These are phyloP conservation scores for Coemansia pectinata DNA, from an alignment of 192 early-diverging fungal genomes.

Conservation along the genomic window DNA sequence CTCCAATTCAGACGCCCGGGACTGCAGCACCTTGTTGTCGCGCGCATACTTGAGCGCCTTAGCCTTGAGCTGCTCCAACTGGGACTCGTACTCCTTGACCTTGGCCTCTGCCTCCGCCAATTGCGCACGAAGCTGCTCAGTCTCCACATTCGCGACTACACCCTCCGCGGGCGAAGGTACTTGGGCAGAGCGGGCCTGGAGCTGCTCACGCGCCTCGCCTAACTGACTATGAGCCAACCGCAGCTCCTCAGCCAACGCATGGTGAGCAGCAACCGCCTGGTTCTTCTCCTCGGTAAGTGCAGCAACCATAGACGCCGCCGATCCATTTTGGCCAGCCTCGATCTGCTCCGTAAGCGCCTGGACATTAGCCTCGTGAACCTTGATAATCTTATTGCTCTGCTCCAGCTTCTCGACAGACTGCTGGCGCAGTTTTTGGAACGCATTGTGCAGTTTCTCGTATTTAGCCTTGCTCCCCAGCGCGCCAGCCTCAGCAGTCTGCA, in stretches of 20 bases:
- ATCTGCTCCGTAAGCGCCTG: constrained; percentile 30
- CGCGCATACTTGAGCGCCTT: constrained; percentile 32
- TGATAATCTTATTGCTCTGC: constrained; percentile 16
- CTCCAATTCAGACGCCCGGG: constrained; percentile 30
- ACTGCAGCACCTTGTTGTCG: constrained; percentile 47
- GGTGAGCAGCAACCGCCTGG: constrained; percentile 35
- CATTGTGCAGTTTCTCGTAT: constrained; percentile 28
- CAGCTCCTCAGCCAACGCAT: constrained; percentile 24
- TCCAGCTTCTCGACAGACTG: constrained; percentile 42
- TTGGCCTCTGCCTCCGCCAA: constrained; percentile 43
- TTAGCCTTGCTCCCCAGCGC: constrained; percentile 26
- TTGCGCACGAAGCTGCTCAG: constrained; percentile 58
- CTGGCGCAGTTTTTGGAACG: constrained; percentile 45
- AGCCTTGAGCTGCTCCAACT: constrained; percentile 46
- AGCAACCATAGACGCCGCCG: constrained; percentile 19
- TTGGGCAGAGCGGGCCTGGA: constrained; percentile 5
- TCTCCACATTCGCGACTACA: constrained; percentile 7
- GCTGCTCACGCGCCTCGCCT: constrained; percentile 19
- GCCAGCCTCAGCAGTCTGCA: neutral
- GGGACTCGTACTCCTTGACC: constrained; percentile 34
- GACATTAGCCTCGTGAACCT: constrained; percentile 31
- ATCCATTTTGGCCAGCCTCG: constrained; percentile 8
- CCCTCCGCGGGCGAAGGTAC: neutral
- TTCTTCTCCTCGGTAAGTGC: constrained; percentile 46
- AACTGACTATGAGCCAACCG: constrained; percentile 12